Conservation (phyloP, 2,329 filamentous ascomycete species). For the Pseudopithomyces chartarum region DNA sequence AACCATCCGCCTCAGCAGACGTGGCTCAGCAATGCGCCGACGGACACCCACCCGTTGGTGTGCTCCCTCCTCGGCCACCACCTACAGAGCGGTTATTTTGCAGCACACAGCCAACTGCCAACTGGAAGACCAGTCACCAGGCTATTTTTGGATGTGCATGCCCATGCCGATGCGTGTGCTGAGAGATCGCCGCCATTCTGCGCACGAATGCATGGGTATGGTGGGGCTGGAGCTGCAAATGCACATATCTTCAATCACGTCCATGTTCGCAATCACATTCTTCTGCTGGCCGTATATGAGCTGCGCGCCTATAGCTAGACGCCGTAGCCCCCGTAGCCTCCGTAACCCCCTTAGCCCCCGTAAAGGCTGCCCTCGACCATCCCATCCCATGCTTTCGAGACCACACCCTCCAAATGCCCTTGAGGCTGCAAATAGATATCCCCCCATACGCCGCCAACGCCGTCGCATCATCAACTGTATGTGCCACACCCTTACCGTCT, state of each 20-base stretch:
- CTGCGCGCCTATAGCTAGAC: no score
- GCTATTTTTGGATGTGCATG: conserved; percentile 1
- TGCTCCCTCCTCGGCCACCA: not conserved
- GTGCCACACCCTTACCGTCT: conserved; percentile 53
- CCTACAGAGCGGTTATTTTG: not conserved
- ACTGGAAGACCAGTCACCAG: not conserved
- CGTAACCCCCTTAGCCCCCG: no score
- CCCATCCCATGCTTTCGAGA: not conserved
- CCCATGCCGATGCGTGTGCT: conserved; percentile 1
- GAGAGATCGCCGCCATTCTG: conserved; percentile 3
- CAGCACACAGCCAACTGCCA: not conserved
- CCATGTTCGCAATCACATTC: not conserved
- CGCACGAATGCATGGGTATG: not conserved
- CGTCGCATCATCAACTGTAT: conserved; percentile 3
- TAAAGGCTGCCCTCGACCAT: no score
- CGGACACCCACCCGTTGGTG: not conserved
- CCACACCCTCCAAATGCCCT: not conserved
- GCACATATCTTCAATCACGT: not conserved
- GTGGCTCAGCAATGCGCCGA: not conserved
- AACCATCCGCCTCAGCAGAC: not conserved
- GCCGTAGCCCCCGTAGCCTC: not conserved
- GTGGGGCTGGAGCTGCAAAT: conserved; percentile 2
- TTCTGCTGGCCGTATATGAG: not conserved
- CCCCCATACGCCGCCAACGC: conserved; percentile 13
- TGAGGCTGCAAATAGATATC: not conserved